Conservation (phyloP, 345 rosid genomes). For the Geranium brycei region DNA sequence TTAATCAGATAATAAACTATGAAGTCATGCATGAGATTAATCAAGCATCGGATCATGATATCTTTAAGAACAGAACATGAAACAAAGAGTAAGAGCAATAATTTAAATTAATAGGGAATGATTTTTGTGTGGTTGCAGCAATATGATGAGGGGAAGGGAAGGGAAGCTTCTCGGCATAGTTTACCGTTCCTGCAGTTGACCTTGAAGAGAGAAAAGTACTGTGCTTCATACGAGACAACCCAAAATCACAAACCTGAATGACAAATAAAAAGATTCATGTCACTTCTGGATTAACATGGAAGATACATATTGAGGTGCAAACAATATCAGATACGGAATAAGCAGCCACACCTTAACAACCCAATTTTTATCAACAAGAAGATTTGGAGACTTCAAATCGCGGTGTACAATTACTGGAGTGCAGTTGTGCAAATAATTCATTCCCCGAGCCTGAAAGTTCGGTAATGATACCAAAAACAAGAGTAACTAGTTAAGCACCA, state of each 20-base stretch:
- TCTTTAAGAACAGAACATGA: too few species aligned
- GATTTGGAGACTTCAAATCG: conserved; percentile 90
- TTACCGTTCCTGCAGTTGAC: conserved; percentile 96
- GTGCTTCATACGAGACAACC: conserved; percentile 81
- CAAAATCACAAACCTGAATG: conserved; percentile 78
- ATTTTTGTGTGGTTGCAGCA: too few species aligned
- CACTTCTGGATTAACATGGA: conserved; percentile 1
- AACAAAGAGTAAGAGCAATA: too few species aligned
- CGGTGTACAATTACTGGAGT: conserved; percentile 82
- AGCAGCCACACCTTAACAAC: conserved; percentile 55
- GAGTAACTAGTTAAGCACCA: too few species aligned
- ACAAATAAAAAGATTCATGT: conserved; percentile 6
- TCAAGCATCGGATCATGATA: too few species aligned
- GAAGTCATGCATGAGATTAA: too few species aligned
- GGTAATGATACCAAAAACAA: not conserved
- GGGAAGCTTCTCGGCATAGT: conserved; percentile 2
- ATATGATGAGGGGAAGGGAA: too few species aligned
- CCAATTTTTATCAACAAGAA: conserved; percentile 92
- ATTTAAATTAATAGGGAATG: too few species aligned
- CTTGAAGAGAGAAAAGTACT: conserved; percentile 88
- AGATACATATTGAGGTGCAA: too few species aligned
- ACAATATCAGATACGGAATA: too few species aligned
- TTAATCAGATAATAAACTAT: too few species aligned
- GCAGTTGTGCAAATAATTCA: conserved; percentile 92
- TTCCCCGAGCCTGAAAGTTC: conserved; percentile 79